Evolutionary conservation across 805 yeast genomes (phyloP).

Genomic region (Yamadazyma olivae): DNA sequence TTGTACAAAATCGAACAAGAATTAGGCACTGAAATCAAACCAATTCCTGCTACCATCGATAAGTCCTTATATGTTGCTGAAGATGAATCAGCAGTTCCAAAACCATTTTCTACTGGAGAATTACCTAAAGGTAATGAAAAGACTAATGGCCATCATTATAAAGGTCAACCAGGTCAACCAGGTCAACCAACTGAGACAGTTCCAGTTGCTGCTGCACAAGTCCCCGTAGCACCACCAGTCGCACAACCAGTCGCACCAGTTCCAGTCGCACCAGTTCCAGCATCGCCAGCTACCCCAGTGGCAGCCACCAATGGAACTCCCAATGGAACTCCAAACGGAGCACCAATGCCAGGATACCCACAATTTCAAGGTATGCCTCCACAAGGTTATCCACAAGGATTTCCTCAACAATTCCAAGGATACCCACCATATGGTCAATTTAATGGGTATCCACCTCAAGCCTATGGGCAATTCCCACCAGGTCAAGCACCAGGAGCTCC

Average conservation of each 20-base stretch:
- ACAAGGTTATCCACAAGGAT: conserved; percentile 15
- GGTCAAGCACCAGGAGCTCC: conserved; percentile 6
- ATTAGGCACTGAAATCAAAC: conserved; percentile 94
- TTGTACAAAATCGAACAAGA: conserved; percentile 95
- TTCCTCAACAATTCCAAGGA: conserved; percentile 10
- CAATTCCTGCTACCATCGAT: conserved; percentile 94
- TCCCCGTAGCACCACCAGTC: conserved; percentile 6
- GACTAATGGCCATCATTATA: conserved; percentile 40
- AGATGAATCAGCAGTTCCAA: conserved; percentile 72
- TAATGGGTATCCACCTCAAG: conserved; percentile 18
- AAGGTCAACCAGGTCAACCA: conserved; percentile 40
- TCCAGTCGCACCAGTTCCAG: background rate
- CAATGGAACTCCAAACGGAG: conserved; percentile 11
- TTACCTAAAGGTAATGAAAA: conserved; percentile 45
- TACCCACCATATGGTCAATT: conserved; percentile 15
- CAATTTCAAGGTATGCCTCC: conserved; percentile 13
- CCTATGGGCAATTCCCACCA: conserved; percentile 9
- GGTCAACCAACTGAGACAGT: conserved; percentile 3
- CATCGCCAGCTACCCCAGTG: conserved; percentile 5
- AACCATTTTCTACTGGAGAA: conserved; percentile 78
- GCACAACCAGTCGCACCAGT: background rate
- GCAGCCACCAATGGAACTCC: conserved; percentile 7
- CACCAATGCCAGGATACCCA: conserved; percentile 10
- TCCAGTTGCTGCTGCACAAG: conserved; percentile 10
- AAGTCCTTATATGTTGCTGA: conserved; percentile 84